phyloP scores from a whole-genome alignment of 805 yeast species.

The Candida koratica region DNA sequence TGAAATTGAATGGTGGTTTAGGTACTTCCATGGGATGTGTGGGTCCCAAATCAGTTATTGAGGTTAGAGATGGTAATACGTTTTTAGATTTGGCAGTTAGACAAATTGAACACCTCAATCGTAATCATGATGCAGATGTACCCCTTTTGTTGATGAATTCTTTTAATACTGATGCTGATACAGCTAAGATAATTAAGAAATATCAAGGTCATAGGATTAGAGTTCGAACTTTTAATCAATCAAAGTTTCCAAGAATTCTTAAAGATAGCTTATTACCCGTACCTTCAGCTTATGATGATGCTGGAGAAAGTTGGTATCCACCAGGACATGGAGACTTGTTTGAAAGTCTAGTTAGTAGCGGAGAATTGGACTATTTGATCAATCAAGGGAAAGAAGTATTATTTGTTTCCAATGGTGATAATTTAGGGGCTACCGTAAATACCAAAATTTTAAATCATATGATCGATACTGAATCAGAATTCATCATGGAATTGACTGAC shows the following conservation, averaged over 20 bases:
- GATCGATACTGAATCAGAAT: conserved; percentile 87
- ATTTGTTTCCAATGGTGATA: conserved; percentile 97
- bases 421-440: conserved; percentile 97
- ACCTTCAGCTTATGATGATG: conserved; percentile 70
- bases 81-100: conserved; percentile 93
- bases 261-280: conserved; percentile 96
- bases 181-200: conserved; percentile 91
- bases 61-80: conserved; percentile 97
- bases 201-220: conserved; percentile 94
- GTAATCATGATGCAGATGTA: conserved; percentile 85
- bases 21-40: conserved; percentile 99
- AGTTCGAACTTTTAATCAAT: conserved; percentile 94
- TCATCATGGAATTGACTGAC: conserved; percentile 97
- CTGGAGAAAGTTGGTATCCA: conserved; percentile 91
- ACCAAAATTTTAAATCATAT: conserved; percentile 85
- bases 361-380: conserved; percentile 84
- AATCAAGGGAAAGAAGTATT: conserved; percentile 92
- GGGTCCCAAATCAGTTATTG: conserved; percentile 97
- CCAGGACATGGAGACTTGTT: conserved; percentile 99
- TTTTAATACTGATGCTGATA: conserved; percentile 94
- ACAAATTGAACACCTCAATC: conserved; percentile 92
- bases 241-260: conserved; percentile 93
- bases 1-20: conserved; percentile 95
- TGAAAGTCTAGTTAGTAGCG: conserved; percentile 83
- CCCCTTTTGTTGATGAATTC: conserved; percentile 97